Evolutionary conservation across 352 stramenopile genomes (phyloP).

Genomic region (Plasmopara muralis): DNA sequence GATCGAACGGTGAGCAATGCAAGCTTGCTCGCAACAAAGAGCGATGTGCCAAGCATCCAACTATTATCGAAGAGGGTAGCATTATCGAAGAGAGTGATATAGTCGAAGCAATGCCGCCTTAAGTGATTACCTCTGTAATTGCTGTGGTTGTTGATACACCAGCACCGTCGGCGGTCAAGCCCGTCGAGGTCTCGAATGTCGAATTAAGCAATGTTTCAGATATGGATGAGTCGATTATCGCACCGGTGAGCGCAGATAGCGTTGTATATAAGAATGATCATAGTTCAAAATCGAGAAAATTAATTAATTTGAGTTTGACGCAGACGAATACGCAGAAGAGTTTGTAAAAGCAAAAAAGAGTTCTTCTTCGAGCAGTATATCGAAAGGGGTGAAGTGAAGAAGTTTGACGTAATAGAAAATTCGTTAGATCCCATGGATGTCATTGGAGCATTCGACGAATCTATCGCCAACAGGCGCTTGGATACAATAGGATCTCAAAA

Average conservation of each 20-base stretch:
- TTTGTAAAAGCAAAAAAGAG: not conserved
- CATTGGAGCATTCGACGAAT: no score
- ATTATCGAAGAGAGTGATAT: not conserved
- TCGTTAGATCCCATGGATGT: no score
- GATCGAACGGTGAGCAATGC: not conserved
- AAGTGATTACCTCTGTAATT: not conserved
- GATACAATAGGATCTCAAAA: no score
- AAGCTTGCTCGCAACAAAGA: not conserved
- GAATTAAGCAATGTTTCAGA: not conserved
- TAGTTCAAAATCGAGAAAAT: not conserved
- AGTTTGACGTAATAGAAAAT: no score
- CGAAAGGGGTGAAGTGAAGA: no score
- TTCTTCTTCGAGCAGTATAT: not conserved
- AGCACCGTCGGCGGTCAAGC: not conserved
- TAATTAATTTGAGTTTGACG: not conserved
- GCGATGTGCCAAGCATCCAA: not conserved
- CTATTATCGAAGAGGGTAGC: not conserved
- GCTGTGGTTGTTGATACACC: not conserved
- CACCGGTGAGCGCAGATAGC: not conserved
- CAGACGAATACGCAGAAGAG: not conserved
- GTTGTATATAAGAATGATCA: not conserved
- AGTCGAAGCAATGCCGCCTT: not conserved
- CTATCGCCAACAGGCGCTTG: no score
- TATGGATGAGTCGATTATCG: constrained; percentile 1
- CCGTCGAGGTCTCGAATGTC: not conserved